Conservation (phyloP, 805 yeast genomes). For the Kazachstania psychrophila region DNA sequence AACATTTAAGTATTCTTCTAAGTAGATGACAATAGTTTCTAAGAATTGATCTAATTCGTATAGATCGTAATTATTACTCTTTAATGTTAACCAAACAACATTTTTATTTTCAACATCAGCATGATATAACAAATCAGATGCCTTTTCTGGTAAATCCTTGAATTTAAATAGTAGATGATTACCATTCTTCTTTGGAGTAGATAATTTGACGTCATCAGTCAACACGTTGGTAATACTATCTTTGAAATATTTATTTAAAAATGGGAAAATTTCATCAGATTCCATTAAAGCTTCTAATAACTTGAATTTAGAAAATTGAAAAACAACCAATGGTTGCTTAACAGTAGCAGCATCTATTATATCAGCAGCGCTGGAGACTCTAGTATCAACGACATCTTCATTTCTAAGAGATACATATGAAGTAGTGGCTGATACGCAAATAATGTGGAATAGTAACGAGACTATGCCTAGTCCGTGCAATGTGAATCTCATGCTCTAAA, state of each 20-base stretch:
- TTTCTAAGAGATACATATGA: slow-evolving; percentile 8
- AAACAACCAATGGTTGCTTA: slow-evolving; percentile 18
- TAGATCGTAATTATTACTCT: slow-evolving; percentile 17
- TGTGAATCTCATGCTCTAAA: neutral
- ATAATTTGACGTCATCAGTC: slow-evolving; percentile 6
- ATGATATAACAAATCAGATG: slow-evolving; percentile 17
- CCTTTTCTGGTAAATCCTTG: slow-evolving; percentile 13
- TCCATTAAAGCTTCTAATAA: slow-evolving; percentile 8
- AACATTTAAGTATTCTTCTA: slow-evolving; percentile 16
- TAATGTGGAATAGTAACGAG: slow-evolving; percentile 1
- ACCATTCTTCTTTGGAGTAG: neutral
- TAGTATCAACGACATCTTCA: slow-evolving; percentile 1
- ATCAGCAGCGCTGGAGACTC: slow-evolving; percentile 3
- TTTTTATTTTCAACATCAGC: slow-evolving; percentile 12
- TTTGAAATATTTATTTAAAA: slow-evolving; percentile 14
- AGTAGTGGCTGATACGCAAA: slow-evolving; percentile 5
- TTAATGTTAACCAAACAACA: slow-evolving; percentile 19
- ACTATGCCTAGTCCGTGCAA: neutral
- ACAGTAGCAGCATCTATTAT: slow-evolving; percentile 6
- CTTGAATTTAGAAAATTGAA: slow-evolving; percentile 17
- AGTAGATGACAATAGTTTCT: slow-evolving; percentile 16
- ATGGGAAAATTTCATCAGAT: slow-evolving; percentile 10
- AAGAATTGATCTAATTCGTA: slow-evolving; percentile 20
- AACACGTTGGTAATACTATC: slow-evolving; percentile 9
- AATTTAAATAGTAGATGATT: slow-evolving; percentile 2